Evolutionary conservation across 2,329 filamentous ascomycete genomes (phyloP).

Genomic region (Cladosporium sp.): DNA sequence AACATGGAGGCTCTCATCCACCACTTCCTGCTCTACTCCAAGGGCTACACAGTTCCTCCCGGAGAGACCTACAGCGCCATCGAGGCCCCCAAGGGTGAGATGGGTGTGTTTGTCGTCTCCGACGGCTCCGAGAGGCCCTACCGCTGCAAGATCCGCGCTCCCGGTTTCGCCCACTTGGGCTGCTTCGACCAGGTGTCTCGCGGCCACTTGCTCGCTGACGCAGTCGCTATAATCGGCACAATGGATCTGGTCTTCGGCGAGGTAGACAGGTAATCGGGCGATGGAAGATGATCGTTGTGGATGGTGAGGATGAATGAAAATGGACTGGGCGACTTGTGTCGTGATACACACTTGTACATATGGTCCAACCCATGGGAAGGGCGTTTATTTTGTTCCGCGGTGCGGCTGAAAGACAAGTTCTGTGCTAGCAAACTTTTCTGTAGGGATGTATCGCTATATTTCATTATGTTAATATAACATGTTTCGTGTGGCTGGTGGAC

Average conservation of each 20-base stretch:
- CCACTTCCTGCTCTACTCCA: constrained; percentile 98
- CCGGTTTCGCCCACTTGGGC: constrained; percentile 90
- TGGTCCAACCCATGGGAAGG: constrained; percentile 5
- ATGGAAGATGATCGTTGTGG: neutral
- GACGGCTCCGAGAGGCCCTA: constrained; percentile 96
- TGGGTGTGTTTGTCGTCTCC: constrained; percentile 95
- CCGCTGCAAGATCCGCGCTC: constrained; percentile 94
- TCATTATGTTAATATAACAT: neutral
- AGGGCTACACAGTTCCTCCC: constrained; percentile 94
- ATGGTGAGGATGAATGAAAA: neutral
- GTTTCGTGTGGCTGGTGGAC: neutral
- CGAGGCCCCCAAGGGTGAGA: constrained; percentile 99
- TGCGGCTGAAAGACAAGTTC: neutral
- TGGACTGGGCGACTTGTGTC: constrained; percentile 34
- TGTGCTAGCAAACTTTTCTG: constrained; percentile 9
- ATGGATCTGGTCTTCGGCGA: constrained; percentile 52
- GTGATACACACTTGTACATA: constrained; percentile 14
- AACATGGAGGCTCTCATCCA: constrained; percentile 99
- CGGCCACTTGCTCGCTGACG: constrained; percentile 92
- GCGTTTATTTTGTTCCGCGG: constrained; percentile 7
- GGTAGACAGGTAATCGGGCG: neutral
- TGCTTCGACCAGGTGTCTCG: constrained; percentile 92
- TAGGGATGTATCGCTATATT: constrained; percentile 17
- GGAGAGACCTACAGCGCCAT: constrained; percentile 98
- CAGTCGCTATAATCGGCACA: constrained; percentile 84